These are phyloP conservation scores for Hibiscus tridactylites DNA, from an alignment of 345 rosid genomes.

Conservation along the genomic window DNA sequence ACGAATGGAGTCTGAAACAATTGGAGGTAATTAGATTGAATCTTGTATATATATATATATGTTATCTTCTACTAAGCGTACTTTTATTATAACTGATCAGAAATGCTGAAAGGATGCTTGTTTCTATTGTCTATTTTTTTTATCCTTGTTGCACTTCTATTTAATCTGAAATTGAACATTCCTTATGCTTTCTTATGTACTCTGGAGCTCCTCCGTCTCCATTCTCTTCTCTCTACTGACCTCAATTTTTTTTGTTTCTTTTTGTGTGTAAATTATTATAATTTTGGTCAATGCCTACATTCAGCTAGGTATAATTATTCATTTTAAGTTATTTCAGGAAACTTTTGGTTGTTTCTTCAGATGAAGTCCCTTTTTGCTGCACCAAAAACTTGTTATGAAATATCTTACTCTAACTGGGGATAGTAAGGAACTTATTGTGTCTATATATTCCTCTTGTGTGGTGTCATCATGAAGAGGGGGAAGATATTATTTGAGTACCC, in stretches of 20 bases:
- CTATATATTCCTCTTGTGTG: neutral
- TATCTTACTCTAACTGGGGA: neutral
- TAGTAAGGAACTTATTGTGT: neutral
- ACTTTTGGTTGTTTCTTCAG: neutral
- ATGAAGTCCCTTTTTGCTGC: neutral
- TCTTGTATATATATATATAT: neutral
- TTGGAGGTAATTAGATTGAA: constrained; percentile 55
- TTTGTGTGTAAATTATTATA: neutral
- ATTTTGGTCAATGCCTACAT: neutral
- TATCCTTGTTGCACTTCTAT: neutral
- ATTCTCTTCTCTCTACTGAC: neutral
- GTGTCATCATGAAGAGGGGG: neutral
- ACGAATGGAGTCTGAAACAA: constrained; percentile 56
- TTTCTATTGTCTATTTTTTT: neutral
- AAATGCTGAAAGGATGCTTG: neutral
- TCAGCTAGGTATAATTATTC: neutral
- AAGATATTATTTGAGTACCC: neutral
- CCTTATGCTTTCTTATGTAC: neutral
- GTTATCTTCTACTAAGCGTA: neutral
- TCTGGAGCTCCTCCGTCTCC: neutral
- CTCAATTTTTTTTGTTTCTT: neutral
- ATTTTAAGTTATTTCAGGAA: neutral
- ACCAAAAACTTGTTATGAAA: neutral
- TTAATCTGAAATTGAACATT: neutral
- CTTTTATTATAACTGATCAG: neutral